Evolutionary conservation across 1,284 basidiomycete genomes (phyloP).

Genomic region (Boletus smithii): DNA sequence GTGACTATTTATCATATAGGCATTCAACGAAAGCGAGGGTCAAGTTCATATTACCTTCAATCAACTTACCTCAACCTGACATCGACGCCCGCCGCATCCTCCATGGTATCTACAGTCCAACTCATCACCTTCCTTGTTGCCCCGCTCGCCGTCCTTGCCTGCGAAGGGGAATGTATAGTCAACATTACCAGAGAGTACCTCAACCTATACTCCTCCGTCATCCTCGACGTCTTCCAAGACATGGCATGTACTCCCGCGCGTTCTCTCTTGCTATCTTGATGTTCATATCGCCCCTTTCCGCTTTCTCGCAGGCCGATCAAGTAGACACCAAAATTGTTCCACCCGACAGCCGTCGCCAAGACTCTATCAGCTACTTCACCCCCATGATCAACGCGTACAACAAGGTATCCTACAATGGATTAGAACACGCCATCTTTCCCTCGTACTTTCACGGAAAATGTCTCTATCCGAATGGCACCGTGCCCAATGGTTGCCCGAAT

Average conservation of each 20-base stretch:
- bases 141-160: slow-evolving; percentile 45
- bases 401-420: slow-evolving; percentile 40
- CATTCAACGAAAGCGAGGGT: background rate
- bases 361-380: slow-evolving; percentile 38
- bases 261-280: slow-evolving; percentile 1
- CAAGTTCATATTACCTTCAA: background rate
- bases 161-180: slow-evolving; percentile 67
- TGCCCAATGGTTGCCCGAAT: slow-evolving; percentile 69
- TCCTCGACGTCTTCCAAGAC: slow-evolving; percentile 17
- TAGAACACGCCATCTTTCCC: slow-evolving; percentile 57
- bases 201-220: slow-evolving; percentile 41
- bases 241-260: slow-evolving; percentile 17
- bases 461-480: slow-evolving; percentile 46
- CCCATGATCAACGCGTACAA: slow-evolving; percentile 49
- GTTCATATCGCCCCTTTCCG: background rate
- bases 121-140: slow-evolving; percentile 24
- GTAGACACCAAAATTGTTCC: slow-evolving; percentile 37
- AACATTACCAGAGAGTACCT: slow-evolving; percentile 54
- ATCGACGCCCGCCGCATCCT: slow-evolving; percentile 9
- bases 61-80: slow-evolving; percentile 2
- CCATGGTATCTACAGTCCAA: slow-evolving; percentile 23
- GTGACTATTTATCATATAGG: slow-evolving; percentile 16
- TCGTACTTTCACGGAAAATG: slow-evolving; percentile 75
- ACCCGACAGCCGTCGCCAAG: slow-evolving; percentile 31
- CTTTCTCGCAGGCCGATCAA: slow-evolving; percentile 35